Evolutionary conservation across 768 basidiomycete species (phyloP).

Genomic region (Lentinus tigrinus): DNA sequence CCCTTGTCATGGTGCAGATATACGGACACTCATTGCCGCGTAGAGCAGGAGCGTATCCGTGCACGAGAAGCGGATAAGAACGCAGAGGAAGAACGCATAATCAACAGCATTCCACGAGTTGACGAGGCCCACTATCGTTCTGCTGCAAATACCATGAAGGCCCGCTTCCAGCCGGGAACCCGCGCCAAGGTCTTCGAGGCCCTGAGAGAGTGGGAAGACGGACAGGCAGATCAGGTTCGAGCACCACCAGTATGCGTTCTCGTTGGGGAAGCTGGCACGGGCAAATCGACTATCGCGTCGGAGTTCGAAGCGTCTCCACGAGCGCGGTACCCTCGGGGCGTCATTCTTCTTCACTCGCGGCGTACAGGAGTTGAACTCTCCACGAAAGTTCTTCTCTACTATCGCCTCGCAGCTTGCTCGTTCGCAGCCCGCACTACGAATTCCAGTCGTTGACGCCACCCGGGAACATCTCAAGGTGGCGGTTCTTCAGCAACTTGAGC

Average conservation of each 20-base stretch:
- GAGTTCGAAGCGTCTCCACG: slow-evolving; percentile 25
- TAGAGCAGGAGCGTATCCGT: no score
- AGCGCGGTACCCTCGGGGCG: slow-evolving; percentile 28
- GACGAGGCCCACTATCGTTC: no score
- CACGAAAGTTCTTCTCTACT: slow-evolving; percentile 31
- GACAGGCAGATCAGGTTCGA: no score
- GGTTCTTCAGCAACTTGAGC: not conserved
- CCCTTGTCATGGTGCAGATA: no score
- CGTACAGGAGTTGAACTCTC: slow-evolving; percentile 17
- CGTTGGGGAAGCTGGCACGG: slow-evolving; percentile 34
- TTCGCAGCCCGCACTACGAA: slow-evolving; percentile 2
- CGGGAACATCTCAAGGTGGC: not conserved
- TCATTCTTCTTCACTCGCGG: slow-evolving; percentile 33
- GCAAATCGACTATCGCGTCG: slow-evolving; percentile 39
- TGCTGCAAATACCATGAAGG: no score
- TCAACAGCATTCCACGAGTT: no score
- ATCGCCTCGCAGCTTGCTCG: slow-evolving; percentile 32
- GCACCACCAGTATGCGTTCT: slow-evolving; percentile 27
- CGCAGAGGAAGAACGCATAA: no score
- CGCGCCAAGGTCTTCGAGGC: no score
- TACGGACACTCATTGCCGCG: no score
- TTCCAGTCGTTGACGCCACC: slow-evolving; percentile 9
- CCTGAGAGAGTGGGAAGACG: no score
- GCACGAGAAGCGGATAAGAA: no score
- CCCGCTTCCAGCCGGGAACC: no score